Percentiles rank a stretch among this genome's conserved stretches.
These are phyloP conservation scores for Xylaria intraflava DNA, from an alignment of 495 filamentous ascomycete genomes.

Conservation along the genomic window DNA sequence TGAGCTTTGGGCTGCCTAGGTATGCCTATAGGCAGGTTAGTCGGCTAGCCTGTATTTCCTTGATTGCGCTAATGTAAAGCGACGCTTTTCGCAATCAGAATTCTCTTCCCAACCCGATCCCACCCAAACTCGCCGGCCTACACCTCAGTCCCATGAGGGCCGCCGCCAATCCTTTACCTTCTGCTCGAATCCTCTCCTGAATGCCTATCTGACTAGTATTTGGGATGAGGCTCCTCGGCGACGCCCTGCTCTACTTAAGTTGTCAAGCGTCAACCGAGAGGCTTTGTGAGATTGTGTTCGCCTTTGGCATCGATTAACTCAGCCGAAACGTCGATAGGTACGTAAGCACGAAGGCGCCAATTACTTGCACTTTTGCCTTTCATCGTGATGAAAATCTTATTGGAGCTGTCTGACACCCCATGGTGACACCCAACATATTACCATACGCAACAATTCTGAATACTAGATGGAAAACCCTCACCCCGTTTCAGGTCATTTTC, in stretches of 20 bases:
- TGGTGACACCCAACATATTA: slow-evolving; percentile 46
- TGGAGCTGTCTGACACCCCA: slow-evolving; percentile 93
- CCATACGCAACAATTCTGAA: slow-evolving; percentile 45
- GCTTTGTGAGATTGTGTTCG: not conserved
- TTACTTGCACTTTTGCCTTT: not conserved
- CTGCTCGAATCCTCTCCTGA: not conserved
- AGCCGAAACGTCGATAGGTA: not conserved
- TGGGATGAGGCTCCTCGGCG: not conserved
- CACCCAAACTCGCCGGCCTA: not conserved
- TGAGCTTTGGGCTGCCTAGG: too few species aligned
- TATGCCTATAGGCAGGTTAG: too few species aligned
- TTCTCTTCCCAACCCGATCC: not conserved
- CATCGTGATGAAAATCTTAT: slow-evolving; percentile 58
- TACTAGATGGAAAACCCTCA: slow-evolving; percentile 1
- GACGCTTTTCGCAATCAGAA: not conserved
- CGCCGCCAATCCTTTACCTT: not conserved
- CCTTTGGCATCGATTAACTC: not conserved
- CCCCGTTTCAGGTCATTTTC: not conserved
- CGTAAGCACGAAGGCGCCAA: not conserved
- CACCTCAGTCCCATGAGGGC: slow-evolving; percentile 1
- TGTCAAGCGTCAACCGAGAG: not conserved
- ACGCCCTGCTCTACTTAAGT: not conserved
- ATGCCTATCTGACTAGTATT: not conserved
- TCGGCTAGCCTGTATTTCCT: too few species aligned
- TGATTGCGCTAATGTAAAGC: too few species aligned